phyloP scores from a whole-genome alignment of 306 rosid genomes.

The Vicia sativa region DNA sequence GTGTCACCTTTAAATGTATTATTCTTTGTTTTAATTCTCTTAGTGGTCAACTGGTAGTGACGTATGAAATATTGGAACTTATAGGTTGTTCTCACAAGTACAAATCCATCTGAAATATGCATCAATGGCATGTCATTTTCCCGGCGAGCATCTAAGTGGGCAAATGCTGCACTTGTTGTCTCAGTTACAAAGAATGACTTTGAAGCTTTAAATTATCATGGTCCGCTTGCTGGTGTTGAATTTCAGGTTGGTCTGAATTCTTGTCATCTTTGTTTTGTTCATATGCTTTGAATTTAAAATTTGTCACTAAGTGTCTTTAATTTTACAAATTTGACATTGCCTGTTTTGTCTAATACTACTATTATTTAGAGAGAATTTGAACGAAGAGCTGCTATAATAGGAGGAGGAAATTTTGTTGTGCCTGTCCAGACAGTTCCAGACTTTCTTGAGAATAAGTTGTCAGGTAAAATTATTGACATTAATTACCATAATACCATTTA shows the following conservation, averaged over 20 bases:
- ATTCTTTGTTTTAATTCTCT: slow-evolving; percentile 19
- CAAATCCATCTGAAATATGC: slow-evolving; percentile 87
- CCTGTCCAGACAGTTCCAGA: slow-evolving; percentile 94
- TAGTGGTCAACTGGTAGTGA: slow-evolving; percentile 26
- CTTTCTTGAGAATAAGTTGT: slow-evolving; percentile 69
- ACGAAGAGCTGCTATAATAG: slow-evolving; percentile 78
- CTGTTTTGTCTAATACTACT: slow-evolving; percentile 34
- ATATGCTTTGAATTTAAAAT: slow-evolving; percentile 23
- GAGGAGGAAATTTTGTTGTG: slow-evolving; percentile 88
- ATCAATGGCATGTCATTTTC: slow-evolving; percentile 98
- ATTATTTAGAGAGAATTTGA: slow-evolving; percentile 73
- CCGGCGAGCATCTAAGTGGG: slow-evolving; percentile 93
- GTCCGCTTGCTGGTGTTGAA: slow-evolving; percentile 90
- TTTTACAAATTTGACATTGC: slow-evolving; percentile 5
- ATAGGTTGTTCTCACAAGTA: slow-evolving; percentile 97
- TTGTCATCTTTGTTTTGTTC: slow-evolving; percentile 7
- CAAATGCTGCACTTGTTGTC: slow-evolving; percentile 96
- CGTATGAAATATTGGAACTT: slow-evolving; percentile 39
- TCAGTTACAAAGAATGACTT: slow-evolving; percentile 79
- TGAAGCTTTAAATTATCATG: slow-evolving; percentile 61
- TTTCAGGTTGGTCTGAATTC: slow-evolving; percentile 65
- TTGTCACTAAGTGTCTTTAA: slow-evolving; percentile 2
- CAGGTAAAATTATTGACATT: slow-evolving; percentile 52
- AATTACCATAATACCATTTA: slow-evolving; percentile 9
- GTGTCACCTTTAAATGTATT: neutral